Evolutionary conservation across 2,329 filamentous ascomycete genomes (phyloP), one percentile per base, ranked within the genome.

Genomic region (Calonectria ilicicola): DNA sequence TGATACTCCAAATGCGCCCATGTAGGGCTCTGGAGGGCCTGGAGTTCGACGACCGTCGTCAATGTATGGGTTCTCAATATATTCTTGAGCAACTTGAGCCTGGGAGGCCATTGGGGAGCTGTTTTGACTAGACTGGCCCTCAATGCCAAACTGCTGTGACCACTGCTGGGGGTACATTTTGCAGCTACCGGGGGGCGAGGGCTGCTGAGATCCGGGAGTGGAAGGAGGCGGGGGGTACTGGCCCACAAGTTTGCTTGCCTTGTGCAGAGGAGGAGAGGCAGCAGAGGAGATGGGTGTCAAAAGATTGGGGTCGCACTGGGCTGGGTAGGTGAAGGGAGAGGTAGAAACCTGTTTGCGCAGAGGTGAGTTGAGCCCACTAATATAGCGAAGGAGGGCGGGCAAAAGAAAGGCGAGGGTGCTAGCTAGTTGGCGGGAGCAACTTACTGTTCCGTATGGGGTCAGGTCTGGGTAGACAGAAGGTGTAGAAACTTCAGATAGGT

Each of bases 251-350:
- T 88, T 87, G 67, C 81, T 80, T 65, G 82, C 83, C 68, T 88
- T 86, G 66, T 85, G 83, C 51, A 88, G 76, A 62, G 86, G 85
- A 66, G 88, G 88, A 38, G 88, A 90, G 32, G 82, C 85, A 68
- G 84, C 83, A 60, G 83, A 83, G 58, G 89, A 89, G n/a, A 86
- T 85, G 29, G 89, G 88, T n/a, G 88, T 89, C 62, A 89, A 81
- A 68, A 90, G 82, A 53, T 82, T 83, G 44, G 85, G 79, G 74
- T 89, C 87, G 81, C 83, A 86, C 73, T 82, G 78, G 78, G 79
- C 66, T 76, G 80, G 73, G 77, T 82, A 76, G 72, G 71, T 79
- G 76, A 83, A 84, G n/a, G 83, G 76, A 9, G 81, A 79, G n/a
- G 76, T 72, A 46, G 75, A 74, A 44, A 80, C 78, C 78, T 80